Evolutionary conservation across 1,139 yeast genomes (phyloP), one percentile per base, ranked within the genome.

Genomic region (Saccharomyces hybrid): DNA sequence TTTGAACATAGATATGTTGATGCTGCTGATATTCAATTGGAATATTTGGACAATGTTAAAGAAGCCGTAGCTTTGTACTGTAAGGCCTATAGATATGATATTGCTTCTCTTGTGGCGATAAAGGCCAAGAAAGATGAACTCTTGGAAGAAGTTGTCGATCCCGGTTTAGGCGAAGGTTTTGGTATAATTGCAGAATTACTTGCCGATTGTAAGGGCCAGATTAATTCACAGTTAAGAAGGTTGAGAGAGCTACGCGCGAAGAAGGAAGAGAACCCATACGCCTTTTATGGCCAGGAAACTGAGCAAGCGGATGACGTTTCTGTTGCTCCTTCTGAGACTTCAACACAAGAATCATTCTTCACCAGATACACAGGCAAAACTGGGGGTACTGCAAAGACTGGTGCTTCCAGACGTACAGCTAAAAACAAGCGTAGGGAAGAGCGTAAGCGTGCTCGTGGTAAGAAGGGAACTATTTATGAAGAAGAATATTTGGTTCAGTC

Each of bases 291-390:
- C 13, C 79, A 78, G 53, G 88, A 83, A 55, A 75, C 79, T 49
- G 95, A 88, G 60, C 81, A 87, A 14, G 93, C 96, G 0, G 99
- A 93, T 70, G 88, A 91, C 69, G 95, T 95, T 2, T 91, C 98
- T 0, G 80, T 95, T 58, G 98, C 98, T 0, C 95, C 96, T 1
- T 87, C 97, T 0, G 97, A 90, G 68, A 85, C 96, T 0, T 87
- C 96, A 0, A 88, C 96, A 0, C 85, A 90, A 11, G 95, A 95
- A 29, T 90, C 98, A 0, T 88, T 91, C 69, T 88, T 90, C 72
- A 93, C 99, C 0, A 80, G 96, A 66, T 93, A 93, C 70, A 93
- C 99, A 0, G 98, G 98, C 59, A 90, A 91, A 71, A 90, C 98
- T 0, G 79, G 86, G 0, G 96, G 96, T 25, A 93, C 99, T 3